Evolutionary conservation across 345 rosid species (phyloP).

Genomic region (Arabidopsis suecica): DNA sequence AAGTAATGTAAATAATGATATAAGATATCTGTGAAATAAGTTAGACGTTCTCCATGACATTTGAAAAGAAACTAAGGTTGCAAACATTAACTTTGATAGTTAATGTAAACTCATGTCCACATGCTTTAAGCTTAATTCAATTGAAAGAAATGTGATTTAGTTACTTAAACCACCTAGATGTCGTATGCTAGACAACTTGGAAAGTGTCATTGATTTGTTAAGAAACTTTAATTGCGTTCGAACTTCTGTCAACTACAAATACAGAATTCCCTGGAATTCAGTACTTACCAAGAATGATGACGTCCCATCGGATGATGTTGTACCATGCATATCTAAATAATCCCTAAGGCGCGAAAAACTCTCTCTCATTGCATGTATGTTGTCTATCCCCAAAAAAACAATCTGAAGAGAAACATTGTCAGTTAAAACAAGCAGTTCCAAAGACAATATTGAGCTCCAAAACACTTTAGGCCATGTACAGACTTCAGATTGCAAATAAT

Average conservation of each 20-base stretch:
- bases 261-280: constrained; percentile 7
- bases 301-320: constrained; percentile 94
- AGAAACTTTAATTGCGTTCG: constrained; percentile 10
- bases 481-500: constrained; percentile 96
- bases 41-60: constrained; percentile 12
- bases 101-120: constrained; percentile 35
- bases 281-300: constrained; percentile 91
- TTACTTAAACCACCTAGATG: constrained; percentile 24
- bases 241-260: constrained; percentile 11
- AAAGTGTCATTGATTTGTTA: constrained; percentile 5
- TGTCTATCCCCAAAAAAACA: constrained; percentile 97
- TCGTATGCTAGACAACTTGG: not conserved
- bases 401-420: constrained; percentile 55
- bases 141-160: constrained; percentile 19
- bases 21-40: not conserved
- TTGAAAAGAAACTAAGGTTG: constrained; percentile 4
- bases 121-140: constrained; percentile 19
- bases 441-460: constrained; percentile 32
- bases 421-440: constrained; percentile 35
- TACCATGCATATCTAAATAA: constrained; percentile 94
- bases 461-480: constrained; percentile 40
- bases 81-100: constrained; percentile 15
- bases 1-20: constrained; percentile 7
- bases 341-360: constrained; percentile 96
- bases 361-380: constrained; percentile 98